phyloP scores from a whole-genome alignment of 2,329 filamentous ascomycete genomes.

The Phaeomoniella chlamydospora region DNA sequence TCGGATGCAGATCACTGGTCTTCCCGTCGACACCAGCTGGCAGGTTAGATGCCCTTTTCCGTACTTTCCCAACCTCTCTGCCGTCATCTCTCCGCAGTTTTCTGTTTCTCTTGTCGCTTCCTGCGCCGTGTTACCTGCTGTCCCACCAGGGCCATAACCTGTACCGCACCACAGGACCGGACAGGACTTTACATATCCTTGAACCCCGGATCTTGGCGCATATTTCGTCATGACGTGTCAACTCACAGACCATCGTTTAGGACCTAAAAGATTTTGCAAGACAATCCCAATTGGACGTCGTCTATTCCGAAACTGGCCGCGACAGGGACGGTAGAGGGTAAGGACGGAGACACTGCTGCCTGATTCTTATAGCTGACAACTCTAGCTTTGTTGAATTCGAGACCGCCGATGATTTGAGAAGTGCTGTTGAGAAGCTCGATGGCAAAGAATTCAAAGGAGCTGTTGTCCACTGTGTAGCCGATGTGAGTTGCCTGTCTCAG shows the following conservation, averaged over 20 bases:
- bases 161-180: no score
- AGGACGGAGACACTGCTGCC: slow-evolving; percentile 22
- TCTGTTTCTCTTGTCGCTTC: background rate
- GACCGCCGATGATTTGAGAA: slow-evolving; percentile 74
- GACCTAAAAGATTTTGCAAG: slow-evolving; percentile 99
- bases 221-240: no score
- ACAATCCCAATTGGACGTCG: slow-evolving; percentile 79
- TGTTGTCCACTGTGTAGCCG: slow-evolving; percentile 70
- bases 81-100: background rate
- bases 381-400: slow-evolving; percentile 93
- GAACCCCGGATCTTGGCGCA: no score
- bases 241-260: no score
- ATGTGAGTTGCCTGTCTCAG: slow-evolving; percentile 62
- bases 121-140: background rate
- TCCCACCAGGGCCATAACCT: no score
- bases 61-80: no score
- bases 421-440: slow-evolving; percentile 89
- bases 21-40: slow-evolving; percentile 98
- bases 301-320: slow-evolving; percentile 91
- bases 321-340: slow-evolving; percentile 88
- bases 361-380: background rate
- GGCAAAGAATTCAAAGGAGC: slow-evolving; percentile 84
- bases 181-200: no score
- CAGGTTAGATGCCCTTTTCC: slow-evolving; percentile 63
- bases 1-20: slow-evolving; percentile 94